A percentile compares a stretch with the other conserved stretches of the same genome.
Evolutionary conservation across 75 land plant species (phyloP).

Genomic region (Isoetes taiwanensis): DNA sequence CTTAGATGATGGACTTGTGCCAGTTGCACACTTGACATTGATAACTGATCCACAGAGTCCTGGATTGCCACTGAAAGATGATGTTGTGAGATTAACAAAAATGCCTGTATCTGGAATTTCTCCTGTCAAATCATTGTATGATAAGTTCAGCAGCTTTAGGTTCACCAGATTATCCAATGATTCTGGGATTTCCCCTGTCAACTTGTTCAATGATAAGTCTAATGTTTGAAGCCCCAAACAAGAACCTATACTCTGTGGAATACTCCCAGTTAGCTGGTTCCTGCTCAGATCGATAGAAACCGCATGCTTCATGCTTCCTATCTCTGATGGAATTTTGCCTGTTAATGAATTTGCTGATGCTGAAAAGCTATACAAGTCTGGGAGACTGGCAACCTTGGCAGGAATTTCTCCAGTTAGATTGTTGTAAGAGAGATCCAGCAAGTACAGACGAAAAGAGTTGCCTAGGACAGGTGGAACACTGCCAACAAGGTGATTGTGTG

Average conservation of each 20-base stretch:
- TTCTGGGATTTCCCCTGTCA: conserved; percentile 11
- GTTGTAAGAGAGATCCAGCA: conserved; percentile 54
- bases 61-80: conserved; percentile 8
- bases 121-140: conserved; percentile 13
- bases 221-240: conserved; percentile 25
- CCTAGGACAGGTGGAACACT: no score
- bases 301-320: no score
- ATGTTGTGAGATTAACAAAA: conserved; percentile 7
- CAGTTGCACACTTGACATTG: no score
- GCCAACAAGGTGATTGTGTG: no score
- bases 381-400: no score
- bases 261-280: conserved; percentile 22
- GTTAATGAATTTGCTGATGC: neutral
- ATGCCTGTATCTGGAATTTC: conserved; percentile 12
- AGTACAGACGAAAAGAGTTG: no score
- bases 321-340: conserved; percentile 7
- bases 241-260: conserved; percentile 25
- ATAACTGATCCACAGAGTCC: no score
- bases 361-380: no score
- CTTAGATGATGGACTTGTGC: no score
- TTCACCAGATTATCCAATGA: no score
- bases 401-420: conserved; percentile 48
- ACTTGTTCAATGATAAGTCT: conserved; percentile 30
- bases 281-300: conserved; percentile 7
- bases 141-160: conserved; percentile 5